A percentile compares a stretch with the other conserved stretches of the same genome.
phyloP scores from a whole-genome alignment of 148 eudicot species.

The Rhododendron henanense region DNA sequence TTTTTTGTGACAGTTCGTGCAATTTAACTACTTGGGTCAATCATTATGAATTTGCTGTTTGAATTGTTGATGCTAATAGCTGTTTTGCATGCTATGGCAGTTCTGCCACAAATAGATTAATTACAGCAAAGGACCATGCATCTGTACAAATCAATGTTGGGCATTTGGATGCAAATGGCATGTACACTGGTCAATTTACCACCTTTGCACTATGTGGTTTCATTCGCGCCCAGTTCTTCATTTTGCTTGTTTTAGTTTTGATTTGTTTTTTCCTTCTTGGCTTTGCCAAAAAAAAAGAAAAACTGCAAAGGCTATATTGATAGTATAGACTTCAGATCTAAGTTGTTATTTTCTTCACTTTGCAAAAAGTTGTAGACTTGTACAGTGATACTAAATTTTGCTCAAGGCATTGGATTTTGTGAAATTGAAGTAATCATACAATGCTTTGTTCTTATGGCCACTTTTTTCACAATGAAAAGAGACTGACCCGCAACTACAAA shows the following conservation, averaged over 20 bases:
- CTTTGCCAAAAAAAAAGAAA: too few species aligned
- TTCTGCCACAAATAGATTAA: constrained; percentile 37
- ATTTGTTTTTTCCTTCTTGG: neutral
- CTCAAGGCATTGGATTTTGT: neutral
- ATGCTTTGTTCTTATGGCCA: neutral
- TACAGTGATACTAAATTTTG: neutral
- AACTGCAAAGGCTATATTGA: neutral
- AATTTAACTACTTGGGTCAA: too few species aligned
- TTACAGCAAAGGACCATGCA: constrained; percentile 12
- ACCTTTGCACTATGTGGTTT: constrained; percentile 38
- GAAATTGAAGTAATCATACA: neutral
- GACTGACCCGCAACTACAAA: neutral
- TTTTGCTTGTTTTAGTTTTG: neutral
- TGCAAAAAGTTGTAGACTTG: neutral
- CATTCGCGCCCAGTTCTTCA: constrained; percentile 28
- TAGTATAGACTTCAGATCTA: neutral
- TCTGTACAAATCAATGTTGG: constrained; percentile 37
- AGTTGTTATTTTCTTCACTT: neutral
- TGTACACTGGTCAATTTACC: constrained; percentile 26
- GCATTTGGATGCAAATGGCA: constrained; percentile 37
- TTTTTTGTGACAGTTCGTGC: too few species aligned
- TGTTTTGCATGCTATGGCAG: constrained; percentile 17
- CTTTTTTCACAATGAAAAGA: neutral
- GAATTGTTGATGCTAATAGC: neutral
- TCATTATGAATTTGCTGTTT: neutral